These are phyloP conservation scores for Phytopythium ostracodes DNA, from an alignment of 352 stramenopile genomes.

Conservation along the genomic window DNA sequence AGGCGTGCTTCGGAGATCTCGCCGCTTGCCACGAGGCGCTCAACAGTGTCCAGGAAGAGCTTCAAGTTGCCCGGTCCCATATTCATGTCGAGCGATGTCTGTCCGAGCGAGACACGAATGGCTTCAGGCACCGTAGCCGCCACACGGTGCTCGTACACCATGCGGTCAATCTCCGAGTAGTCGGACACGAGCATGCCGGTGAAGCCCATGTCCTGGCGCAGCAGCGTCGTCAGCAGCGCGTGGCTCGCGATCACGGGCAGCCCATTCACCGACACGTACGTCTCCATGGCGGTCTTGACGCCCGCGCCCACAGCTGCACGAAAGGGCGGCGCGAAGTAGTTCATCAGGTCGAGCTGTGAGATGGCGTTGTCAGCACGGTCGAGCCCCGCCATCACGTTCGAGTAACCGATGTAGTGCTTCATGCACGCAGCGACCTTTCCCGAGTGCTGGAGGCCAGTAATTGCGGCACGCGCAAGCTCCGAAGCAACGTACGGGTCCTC, in stretches of 20 bases:
- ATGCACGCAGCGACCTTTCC: slow-evolving; percentile 66
- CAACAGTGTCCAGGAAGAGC: slow-evolving; percentile 46
- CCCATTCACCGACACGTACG: slow-evolving; percentile 87
- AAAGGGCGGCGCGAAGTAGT: slow-evolving; percentile 76
- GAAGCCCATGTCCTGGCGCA: slow-evolving; percentile 88
- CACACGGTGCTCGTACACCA: slow-evolving; percentile 81
- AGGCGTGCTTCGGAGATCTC: slow-evolving; percentile 43
- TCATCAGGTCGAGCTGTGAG: slow-evolving; percentile 63
- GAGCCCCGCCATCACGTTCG: slow-evolving; percentile 53
- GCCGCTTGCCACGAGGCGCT: slow-evolving; percentile 41
- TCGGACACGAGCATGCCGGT: slow-evolving; percentile 90
- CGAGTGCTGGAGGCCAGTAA: slow-evolving; percentile 77
- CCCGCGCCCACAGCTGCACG: slow-evolving; percentile 60
- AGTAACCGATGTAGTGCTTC: slow-evolving; percentile 28
- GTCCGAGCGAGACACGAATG: slow-evolving; percentile 56
- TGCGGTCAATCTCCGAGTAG: slow-evolving; percentile 89
- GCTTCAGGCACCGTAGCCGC: slow-evolving; percentile 55
- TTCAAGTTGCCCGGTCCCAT: slow-evolving; percentile 66
- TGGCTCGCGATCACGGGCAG: slow-evolving; percentile 83
- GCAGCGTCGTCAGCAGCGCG: slow-evolving; percentile 67
- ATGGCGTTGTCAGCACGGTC: slow-evolving; percentile 72
- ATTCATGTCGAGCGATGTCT: slow-evolving; percentile 92
- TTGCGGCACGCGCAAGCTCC: slow-evolving; percentile 62
- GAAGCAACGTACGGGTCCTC: slow-evolving; percentile 83
- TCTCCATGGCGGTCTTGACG: slow-evolving; percentile 89